Percentiles rank a stretch among this genome's conserved stretches.
Conservation (phyloP, 805 yeast genomes). For the Myxozyma neglecta region DNA sequence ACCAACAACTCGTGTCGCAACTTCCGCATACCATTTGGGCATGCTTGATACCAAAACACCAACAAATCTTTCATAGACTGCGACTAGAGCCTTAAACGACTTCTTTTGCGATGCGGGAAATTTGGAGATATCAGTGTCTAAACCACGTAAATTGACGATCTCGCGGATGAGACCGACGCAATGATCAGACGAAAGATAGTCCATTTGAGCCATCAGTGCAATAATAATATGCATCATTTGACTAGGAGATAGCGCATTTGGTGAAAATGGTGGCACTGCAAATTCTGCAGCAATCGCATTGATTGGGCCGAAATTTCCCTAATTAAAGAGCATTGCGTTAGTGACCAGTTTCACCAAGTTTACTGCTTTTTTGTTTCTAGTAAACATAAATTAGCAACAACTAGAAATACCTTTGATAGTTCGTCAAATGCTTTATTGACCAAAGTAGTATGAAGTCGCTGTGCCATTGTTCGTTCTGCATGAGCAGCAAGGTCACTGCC, state of each 20-base stretch:
- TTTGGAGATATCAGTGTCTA: slow-evolving; percentile 48
- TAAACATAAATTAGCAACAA: slow-evolving; percentile 6
- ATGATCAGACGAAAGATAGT: slow-evolving; percentile 59
- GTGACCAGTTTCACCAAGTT: too few species aligned
- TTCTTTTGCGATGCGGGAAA: slow-evolving; percentile 34
- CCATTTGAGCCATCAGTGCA: slow-evolving; percentile 61
- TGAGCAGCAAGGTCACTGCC: background rate
- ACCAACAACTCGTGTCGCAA: slow-evolving; percentile 64
- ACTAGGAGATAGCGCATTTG: slow-evolving; percentile 54
- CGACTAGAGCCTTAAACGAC: slow-evolving; percentile 18
- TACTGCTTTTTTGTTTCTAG: too few species aligned
- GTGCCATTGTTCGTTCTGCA: slow-evolving; percentile 2
- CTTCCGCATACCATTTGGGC: slow-evolving; percentile 88
- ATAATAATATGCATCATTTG: slow-evolving; percentile 59
- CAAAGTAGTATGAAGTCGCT: slow-evolving; percentile 40
- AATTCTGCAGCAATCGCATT: slow-evolving; percentile 63
- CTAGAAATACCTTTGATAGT: slow-evolving; percentile 52
- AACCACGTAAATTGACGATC: slow-evolving; percentile 65
- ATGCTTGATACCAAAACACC: slow-evolving; percentile 76
- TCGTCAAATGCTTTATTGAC: slow-evolving; percentile 69
- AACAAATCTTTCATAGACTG: slow-evolving; percentile 67
- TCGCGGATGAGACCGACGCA: slow-evolving; percentile 58
- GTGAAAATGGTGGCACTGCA: slow-evolving; percentile 50
- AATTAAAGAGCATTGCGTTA: slow-evolving; percentile 26
- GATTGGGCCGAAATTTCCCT: slow-evolving; percentile 55